These are phyloP conservation scores for Solanum phureja DNA, from an alignment of 257 asterid genomes.

Conservation along the genomic window DNA sequence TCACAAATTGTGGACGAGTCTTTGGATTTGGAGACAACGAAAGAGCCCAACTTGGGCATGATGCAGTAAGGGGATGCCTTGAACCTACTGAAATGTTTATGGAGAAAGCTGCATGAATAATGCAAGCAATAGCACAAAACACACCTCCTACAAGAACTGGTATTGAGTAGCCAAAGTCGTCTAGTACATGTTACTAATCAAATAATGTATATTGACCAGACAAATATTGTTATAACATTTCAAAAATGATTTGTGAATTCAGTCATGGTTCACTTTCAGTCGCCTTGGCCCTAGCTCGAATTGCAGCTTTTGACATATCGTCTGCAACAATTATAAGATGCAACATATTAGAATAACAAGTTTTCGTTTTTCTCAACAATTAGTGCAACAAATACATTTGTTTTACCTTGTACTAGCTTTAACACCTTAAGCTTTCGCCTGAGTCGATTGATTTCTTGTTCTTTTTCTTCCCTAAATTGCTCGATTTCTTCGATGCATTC, in stretches of 20 bases:
- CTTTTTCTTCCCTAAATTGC: neutral
- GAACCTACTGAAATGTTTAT: conserved; percentile 47
- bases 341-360: neutral
- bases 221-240: no score
- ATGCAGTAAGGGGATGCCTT: conserved; percentile 53
- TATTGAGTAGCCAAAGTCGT: neutral
- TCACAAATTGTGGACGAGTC: conserved; percentile 48
- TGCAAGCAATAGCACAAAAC: no score
- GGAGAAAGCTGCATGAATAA: no score
- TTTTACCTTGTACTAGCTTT: neutral
- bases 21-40: conserved; percentile 81
- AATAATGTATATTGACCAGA: neutral
- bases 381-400: neutral
- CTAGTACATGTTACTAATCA: neutral
- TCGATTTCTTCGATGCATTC: no score
- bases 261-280: neutral
- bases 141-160: no score
- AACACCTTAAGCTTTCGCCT: neutral
- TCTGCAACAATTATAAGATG: neutral
- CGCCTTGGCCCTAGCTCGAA: neutral
- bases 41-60: conserved; percentile 78
- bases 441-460: neutral
- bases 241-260: neutral
- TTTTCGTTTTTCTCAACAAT: neutral
- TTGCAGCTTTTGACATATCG: neutral